Conservation (phyloP, 129 eudicot species). For the Ambrosia trifida region DNA sequence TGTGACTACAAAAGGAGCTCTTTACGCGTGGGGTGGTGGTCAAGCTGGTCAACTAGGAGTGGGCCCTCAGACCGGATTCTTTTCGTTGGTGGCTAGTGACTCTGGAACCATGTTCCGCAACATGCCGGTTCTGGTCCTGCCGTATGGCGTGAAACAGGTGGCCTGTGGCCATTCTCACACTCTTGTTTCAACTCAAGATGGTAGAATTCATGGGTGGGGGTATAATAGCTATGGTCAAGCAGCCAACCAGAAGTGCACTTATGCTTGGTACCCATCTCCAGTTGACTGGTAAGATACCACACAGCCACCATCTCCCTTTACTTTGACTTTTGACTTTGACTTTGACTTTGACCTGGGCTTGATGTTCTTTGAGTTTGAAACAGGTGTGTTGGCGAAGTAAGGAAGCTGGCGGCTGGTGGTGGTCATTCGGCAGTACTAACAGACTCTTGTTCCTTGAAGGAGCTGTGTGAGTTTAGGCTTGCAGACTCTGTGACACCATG, state of each 20-base stretch:
- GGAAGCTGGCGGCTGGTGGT: conserved; percentile 98
- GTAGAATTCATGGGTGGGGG: conserved; percentile 98
- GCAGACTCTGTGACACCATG: conserved; percentile 64
- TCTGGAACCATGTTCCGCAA: conserved; percentile 75
- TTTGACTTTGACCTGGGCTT: conserved; percentile 1
- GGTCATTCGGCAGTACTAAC: conserved; percentile 96
- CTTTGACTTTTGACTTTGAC: conserved; percentile 14
- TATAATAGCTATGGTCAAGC: conserved; percentile 97
- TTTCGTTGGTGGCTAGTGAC: conserved; percentile 58
- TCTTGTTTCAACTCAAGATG: conserved; percentile 75
- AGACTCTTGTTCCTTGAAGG: conserved; percentile 88
- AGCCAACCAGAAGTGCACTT: conserved; percentile 87
- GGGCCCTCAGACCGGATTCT: conserved; percentile 72
- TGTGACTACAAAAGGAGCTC: conserved; percentile 73
- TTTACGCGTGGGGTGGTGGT: conserved; percentile 96
- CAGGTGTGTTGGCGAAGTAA: conserved; percentile 98
- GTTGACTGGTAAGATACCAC: conserved; percentile 72
- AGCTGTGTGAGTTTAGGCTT: conserved; percentile 85
- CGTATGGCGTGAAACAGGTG: conserved; percentile 70
- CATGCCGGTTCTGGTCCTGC: conserved; percentile 79
- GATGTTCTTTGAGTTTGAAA: neutral
- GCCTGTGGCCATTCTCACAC: conserved; percentile 98
- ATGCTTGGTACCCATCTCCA: conserved; percentile 99
- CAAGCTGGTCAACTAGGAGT: conserved; percentile 93
- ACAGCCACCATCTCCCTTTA: conserved; percentile 12